Evolutionary conservation across 257 asterid species (phyloP).

Genomic region (Fraxinus cuspidata): DNA sequence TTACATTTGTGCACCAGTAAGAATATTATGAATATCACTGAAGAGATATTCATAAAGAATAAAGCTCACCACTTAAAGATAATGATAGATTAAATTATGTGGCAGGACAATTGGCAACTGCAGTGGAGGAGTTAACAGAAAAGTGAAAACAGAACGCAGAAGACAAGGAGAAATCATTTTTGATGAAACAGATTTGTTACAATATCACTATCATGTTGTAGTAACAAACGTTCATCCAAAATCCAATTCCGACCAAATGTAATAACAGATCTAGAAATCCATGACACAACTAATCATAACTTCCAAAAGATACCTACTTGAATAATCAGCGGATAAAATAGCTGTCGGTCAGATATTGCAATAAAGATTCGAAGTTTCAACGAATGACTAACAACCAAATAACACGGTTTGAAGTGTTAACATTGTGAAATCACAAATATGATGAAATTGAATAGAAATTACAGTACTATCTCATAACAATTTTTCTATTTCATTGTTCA

Average conservation of each 20-base stretch:
- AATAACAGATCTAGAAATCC: not conserved
- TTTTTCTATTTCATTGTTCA: not conserved
- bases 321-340: not conserved
- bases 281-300: not conserved
- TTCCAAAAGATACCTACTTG: constrained; percentile 15
- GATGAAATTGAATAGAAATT: constrained; percentile 7
- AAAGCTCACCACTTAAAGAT: not conserved
- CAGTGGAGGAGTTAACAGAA: not conserved
- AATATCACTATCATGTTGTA: not conserved
- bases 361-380: not conserved
- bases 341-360: not conserved
- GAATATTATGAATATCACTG: not conserved
- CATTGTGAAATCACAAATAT: not conserved
- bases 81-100: not conserved
- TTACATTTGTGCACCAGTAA: not conserved
- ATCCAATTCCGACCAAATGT: not conserved
- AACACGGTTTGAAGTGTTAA: not conserved
- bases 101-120: not conserved
- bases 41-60: not conserved
- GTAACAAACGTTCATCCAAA: not conserved
- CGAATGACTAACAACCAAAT: not conserved
- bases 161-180: not conserved
- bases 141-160: not conserved
- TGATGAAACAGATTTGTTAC: not conserved
- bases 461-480: not conserved